These are phyloP conservation scores for Termitomyces sp. DNA, from an alignment of 768 basidiomycete species.

Conservation along the genomic window DNA sequence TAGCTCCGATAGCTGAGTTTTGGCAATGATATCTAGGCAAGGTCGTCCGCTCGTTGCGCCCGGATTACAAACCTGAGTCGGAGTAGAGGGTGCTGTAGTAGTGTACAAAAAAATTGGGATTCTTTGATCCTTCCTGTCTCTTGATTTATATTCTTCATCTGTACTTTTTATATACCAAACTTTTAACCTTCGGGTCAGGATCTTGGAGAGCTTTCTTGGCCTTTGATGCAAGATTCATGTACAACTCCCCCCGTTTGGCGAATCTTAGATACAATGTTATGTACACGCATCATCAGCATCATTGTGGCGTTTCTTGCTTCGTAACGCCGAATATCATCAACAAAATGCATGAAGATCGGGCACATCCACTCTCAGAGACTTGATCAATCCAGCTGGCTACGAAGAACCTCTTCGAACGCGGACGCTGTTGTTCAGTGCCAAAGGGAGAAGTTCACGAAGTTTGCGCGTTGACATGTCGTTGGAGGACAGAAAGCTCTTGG, in stretches of 20 bases:
- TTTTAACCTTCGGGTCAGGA: not conserved
- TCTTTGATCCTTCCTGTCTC: not conserved
- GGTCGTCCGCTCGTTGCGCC: slow-evolving; percentile 83
- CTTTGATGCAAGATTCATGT: not conserved
- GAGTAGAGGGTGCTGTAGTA: slow-evolving; percentile 9
- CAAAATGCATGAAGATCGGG: no score
- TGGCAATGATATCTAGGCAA: slow-evolving; percentile 50
- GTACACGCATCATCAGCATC: no score
- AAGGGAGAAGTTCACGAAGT: no score
- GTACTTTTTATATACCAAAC: slow-evolving; percentile 10
- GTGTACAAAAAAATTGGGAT: not conserved
- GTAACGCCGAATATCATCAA: no score
- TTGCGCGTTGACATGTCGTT: no score
- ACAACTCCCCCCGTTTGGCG: not conserved
- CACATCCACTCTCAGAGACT: no score
- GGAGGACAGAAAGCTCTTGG: no score
- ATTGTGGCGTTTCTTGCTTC: no score
- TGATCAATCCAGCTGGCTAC: no score
- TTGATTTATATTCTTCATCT: not conserved
- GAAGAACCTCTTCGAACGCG: no score
- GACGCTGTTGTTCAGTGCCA: no score
- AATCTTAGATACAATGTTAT: not conserved
- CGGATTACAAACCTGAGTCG: slow-evolving; percentile 71
- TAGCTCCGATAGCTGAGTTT: not conserved
- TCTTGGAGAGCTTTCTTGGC: not conserved